These are phyloP conservation scores for Elongisporangium undulatum DNA, from an alignment of 352 stramenopile species.

Conservation along the genomic window DNA sequence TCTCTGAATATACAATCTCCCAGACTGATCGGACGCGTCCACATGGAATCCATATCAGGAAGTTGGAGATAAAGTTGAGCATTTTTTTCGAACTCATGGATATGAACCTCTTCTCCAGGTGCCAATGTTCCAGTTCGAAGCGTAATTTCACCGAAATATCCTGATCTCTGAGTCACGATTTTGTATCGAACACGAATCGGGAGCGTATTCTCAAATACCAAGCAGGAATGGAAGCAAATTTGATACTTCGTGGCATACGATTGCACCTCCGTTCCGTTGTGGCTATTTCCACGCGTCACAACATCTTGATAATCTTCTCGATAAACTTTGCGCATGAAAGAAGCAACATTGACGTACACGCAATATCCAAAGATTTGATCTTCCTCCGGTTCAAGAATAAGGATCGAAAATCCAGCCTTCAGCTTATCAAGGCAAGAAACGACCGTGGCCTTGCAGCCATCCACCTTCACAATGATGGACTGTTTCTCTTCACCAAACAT, in stretches of 20 bases:
- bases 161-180: slow-evolving; percentile 26
- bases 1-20: slow-evolving; percentile 83
- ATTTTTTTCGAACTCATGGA: slow-evolving; percentile 82
- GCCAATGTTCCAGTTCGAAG: slow-evolving; percentile 68
- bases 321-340: slow-evolving; percentile 85
- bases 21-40: slow-evolving; percentile 61
- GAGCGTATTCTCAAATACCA: slow-evolving; percentile 86
- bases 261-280: slow-evolving; percentile 48
- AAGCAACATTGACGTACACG: slow-evolving; percentile 79
- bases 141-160: background rate
- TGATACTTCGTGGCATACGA: slow-evolving; percentile 87
- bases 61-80: slow-evolving; percentile 65
- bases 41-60: slow-evolving; percentile 85
- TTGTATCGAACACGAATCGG: slow-evolving; percentile 85
- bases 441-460: slow-evolving; percentile 79
- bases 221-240: slow-evolving; percentile 76
- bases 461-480: slow-evolving; percentile 81
- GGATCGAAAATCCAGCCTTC: slow-evolving; percentile 53
- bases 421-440: slow-evolving; percentile 69
- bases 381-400: slow-evolving; percentile 68
- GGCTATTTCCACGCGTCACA: slow-evolving; percentile 49
- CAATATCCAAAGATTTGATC: slow-evolving; percentile 62
- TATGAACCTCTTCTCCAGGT: slow-evolving; percentile 75
- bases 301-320: slow-evolving; percentile 81
- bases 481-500: slow-evolving; percentile 78